Evolutionary conservation across 2,329 filamentous ascomycete species (phyloP).

Genomic region (Dothistroma septosporum): DNA sequence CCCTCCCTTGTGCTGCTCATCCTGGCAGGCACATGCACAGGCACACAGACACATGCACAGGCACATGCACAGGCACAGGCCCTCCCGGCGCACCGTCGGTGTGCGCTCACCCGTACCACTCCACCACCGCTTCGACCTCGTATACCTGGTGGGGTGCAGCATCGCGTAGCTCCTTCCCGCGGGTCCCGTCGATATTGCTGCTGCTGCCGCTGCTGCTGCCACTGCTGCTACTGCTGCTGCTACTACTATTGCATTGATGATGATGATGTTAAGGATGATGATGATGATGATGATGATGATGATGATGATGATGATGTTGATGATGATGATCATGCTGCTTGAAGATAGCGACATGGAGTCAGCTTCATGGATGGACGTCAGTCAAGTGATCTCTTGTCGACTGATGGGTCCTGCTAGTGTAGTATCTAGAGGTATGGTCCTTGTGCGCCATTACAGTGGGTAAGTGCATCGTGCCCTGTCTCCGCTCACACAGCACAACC

Average conservation of each 20-base stretch:
- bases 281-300: too few relatives aligned
- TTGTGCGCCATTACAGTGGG: not conserved
- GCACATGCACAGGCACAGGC: too few relatives aligned
- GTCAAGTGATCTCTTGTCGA: not conserved
- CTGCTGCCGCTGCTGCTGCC: not conserved
- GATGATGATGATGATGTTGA: too few relatives aligned
- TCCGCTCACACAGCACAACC: not conserved
- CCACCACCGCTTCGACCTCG: not conserved
- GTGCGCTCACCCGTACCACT: not conserved
- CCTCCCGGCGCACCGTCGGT: not conserved
- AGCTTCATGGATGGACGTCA: not conserved
- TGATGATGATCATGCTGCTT: too few relatives aligned
- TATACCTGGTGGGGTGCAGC: not conserved
- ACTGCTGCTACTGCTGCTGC: too few relatives aligned
- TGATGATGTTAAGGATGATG: not conserved
- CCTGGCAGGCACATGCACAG: too few relatives aligned
- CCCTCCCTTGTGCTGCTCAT: not conserved
- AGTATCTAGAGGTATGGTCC: not conserved
- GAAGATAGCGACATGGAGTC: not conserved
- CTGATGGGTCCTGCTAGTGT: not conserved
- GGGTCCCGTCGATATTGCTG: not conserved
- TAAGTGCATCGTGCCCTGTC: not conserved
- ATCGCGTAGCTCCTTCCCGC: not conserved
- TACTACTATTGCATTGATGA: not conserved
- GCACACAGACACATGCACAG: too few relatives aligned